Percentiles rank a stretch among this genome's conserved stretches.
phyloP scores from a whole-genome alignment of 192 early-diverging fungal genomes.

The Geranomyces michiganensis region DNA sequence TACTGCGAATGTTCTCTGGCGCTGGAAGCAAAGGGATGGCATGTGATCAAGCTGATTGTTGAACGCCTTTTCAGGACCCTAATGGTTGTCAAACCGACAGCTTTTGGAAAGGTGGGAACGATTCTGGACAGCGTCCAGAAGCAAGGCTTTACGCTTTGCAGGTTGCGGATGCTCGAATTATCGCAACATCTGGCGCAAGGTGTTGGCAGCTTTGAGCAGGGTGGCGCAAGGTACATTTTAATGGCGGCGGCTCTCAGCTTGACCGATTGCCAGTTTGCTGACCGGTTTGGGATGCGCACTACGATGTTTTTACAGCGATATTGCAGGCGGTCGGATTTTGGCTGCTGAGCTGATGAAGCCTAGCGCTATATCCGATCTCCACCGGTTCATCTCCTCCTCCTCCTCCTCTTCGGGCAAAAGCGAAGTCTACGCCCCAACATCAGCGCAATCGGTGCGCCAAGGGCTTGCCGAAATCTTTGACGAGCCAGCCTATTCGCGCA shows the following conservation, averaged over 20 bases:
- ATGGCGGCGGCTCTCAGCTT: no score
- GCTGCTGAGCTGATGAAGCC: conserved; percentile 42
- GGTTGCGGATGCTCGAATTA: conserved; percentile 42
- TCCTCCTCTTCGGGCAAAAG: not conserved
- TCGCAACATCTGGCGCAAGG: conserved; percentile 24
- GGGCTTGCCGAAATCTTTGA: conserved; percentile 32
- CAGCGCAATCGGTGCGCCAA: not conserved
- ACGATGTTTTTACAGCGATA: not conserved
- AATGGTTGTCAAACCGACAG: conserved; percentile 51
- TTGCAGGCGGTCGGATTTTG: conserved; percentile 26
- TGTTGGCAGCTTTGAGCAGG: not conserved
- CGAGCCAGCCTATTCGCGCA: not conserved
- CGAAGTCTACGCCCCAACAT: not conserved
- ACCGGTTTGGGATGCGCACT: no score
- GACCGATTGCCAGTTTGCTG: no score
- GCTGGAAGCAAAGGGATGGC: conserved; percentile 19
- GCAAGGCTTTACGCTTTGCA: conserved; percentile 43
- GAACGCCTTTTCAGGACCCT: conserved; percentile 36
- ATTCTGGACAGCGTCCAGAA: conserved; percentile 46
- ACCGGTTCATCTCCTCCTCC: no score
- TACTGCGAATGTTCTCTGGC: not conserved
- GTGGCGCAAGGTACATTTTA: not conserved
- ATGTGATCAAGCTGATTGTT: not conserved
- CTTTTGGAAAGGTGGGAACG: conserved; percentile 37
- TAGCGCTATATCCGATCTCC: conserved; percentile 20